Evolutionary conservation across 176 grass and related monocot genomes (phyloP).

Genomic region (Guadua angustifolia): DNA sequence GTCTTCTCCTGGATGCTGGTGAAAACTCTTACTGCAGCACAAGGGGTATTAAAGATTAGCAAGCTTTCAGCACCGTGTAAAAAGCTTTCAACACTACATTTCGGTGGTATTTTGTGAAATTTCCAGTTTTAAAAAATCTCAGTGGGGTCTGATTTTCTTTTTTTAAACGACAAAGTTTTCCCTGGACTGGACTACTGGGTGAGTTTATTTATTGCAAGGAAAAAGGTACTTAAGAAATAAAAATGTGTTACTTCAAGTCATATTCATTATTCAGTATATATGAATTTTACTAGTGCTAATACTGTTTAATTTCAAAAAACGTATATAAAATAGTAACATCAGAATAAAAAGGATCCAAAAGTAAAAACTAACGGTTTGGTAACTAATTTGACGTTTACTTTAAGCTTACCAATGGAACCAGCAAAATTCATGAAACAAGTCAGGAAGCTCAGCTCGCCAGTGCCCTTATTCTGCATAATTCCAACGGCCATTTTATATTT

Average conservation of each 20-base stretch:
- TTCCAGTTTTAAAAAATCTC: too few species aligned
- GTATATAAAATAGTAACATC: background rate
- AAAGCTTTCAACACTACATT: background rate
- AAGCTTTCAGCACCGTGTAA: background rate
- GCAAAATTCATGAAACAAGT: constrained; percentile 95
- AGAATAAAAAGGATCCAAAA: constrained; percentile 21
- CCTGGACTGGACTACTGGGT: background rate
- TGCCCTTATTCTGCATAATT: constrained; percentile 88
- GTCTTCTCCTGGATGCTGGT: constrained; percentile 94
- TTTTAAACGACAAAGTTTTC: background rate
- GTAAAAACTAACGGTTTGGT: constrained; percentile 10
- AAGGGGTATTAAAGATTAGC: constrained; percentile 37
- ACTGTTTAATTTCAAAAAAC: background rate
- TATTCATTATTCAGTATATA: constrained; percentile 9
- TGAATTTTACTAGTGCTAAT: background rate
- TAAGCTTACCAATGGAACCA: constrained; percentile 79
- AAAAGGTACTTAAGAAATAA: background rate
- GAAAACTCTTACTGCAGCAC: constrained; percentile 86
- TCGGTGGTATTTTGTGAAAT: too few species aligned
- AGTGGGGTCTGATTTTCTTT: too few species aligned
- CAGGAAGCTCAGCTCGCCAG: constrained; percentile 85
- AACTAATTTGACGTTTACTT: constrained; percentile 24
- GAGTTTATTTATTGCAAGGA: background rate
- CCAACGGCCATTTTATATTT: constrained; percentile 19
- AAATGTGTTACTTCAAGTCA: constrained; percentile 5